phyloP scores from a whole-genome alignment of 2,329 filamentous ascomycete genomes.

The Alternaria burnsii region DNA sequence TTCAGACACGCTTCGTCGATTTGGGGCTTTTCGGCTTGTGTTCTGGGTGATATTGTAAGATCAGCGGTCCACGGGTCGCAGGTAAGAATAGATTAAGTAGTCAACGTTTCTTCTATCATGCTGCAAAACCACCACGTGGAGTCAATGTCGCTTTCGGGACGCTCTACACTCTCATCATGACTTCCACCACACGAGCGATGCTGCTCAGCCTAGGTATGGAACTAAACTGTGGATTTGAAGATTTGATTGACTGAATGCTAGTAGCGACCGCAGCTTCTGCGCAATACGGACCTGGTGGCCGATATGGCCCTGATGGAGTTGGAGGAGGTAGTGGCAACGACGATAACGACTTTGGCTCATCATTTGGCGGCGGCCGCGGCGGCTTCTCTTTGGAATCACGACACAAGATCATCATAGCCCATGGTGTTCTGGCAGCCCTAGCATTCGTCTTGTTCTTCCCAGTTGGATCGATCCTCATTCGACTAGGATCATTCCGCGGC shows the following conservation, averaged over 20 bases:
- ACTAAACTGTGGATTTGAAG: neutral
- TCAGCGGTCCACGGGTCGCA: constrained; percentile 7
- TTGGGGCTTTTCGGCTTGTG: constrained; percentile 19
- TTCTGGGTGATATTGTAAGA: constrained; percentile 7
- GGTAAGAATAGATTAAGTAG: constrained; percentile 14
- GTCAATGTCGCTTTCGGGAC: neutral
- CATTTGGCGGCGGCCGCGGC: constrained; percentile 11
- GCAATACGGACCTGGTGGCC: constrained; percentile 19
- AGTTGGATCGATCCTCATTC: constrained; percentile 54
- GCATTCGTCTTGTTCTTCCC: constrained; percentile 58
- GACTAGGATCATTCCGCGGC: constrained; percentile 52
- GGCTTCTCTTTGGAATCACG: constrained; percentile 15
- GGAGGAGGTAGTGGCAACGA: constrained; percentile 12
- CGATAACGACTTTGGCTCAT: constrained; percentile 7
- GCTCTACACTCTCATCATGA: constrained; percentile 16
- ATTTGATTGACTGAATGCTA: constrained; percentile 12
- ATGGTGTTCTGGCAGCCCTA: constrained; percentile 54
- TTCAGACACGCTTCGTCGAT: constrained; percentile 11
- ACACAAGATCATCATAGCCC: constrained; percentile 49
- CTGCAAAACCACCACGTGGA: neutral
- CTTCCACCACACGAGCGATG: constrained; percentile 9
- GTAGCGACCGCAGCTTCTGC: constrained; percentile 24
- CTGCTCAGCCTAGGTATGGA: constrained; percentile 27
- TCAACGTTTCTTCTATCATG: neutral
- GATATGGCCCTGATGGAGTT: constrained; percentile 19